These are phyloP conservation scores for Leishmania guyanensis DNA, from an alignment of 208 protist species.

Conservation along the genomic window DNA sequence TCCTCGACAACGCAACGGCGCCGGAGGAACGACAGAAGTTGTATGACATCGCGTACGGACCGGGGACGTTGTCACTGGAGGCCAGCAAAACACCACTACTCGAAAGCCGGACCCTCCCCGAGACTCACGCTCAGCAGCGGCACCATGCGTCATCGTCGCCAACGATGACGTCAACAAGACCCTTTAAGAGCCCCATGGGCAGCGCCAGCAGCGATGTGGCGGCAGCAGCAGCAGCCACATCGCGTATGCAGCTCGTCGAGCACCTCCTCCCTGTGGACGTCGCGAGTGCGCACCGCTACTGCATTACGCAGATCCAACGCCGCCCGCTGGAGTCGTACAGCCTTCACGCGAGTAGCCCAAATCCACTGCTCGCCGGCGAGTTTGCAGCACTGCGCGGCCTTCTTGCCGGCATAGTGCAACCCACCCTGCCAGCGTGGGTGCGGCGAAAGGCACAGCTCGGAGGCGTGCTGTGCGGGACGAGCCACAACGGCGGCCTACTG, in stretches of 20 bases:
- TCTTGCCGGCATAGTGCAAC: conserved; percentile 31
- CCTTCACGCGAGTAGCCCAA: conserved; percentile 60
- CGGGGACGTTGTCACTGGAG: not conserved
- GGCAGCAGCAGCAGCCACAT: not conserved
- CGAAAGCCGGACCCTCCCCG: not conserved
- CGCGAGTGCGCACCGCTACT: conserved; percentile 53
- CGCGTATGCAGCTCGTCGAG: conserved; percentile 29
- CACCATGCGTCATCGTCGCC: not conserved
- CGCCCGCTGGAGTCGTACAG: conserved; percentile 34
- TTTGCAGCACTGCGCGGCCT: conserved; percentile 44
- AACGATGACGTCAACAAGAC: not conserved
- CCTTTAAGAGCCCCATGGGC: too few relatives aligned
- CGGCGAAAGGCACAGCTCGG: conserved; percentile 53
- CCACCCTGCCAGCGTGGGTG: conserved; percentile 66
- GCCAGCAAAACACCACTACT: not conserved
- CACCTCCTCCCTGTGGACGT: conserved; percentile 58
- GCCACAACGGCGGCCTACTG: conserved; percentile 73
- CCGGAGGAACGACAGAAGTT: conserved; percentile 26
- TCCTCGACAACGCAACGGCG: conserved; percentile 26
- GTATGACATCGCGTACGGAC: conserved; percentile 8
- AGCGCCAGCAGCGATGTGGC: not conserved
- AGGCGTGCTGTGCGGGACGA: conserved; percentile 68
- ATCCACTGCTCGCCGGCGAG: conserved; percentile 73
- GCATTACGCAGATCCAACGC: conserved; percentile 63
- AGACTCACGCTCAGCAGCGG: not conserved